Evolutionary conservation across 108 stramenopile species (phyloP).

Genomic region (Stephanodiscus minutulus): DNA sequence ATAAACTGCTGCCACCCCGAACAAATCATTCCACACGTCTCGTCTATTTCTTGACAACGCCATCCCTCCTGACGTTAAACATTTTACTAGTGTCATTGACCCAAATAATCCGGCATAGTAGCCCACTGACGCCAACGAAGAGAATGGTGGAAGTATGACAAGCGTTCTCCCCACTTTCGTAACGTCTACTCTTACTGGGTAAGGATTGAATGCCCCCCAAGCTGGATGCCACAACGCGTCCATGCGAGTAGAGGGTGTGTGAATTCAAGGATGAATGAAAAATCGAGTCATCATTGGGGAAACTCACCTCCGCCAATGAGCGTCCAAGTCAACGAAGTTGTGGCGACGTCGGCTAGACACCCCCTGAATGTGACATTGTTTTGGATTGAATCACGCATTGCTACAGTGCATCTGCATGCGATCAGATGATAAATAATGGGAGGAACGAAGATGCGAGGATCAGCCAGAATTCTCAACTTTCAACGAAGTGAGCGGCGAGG

Average conservation of each 20-base stretch:
- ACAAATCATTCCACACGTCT: conserved; percentile 29
- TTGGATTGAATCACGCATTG: conserved; percentile 4
- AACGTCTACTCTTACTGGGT: conserved; percentile 17
- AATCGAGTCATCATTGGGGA: not conserved
- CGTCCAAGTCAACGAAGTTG: conserved; percentile 9
- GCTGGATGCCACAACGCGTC: not conserved
- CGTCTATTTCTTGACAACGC: conserved; percentile 19
- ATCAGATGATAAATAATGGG: not conserved
- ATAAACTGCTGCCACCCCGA: conserved; percentile 20
- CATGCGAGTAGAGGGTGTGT: not conserved
- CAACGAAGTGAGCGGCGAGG: not conserved
- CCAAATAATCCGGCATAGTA: conserved; percentile 34
- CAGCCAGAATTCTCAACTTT: not conserved
- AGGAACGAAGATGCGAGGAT: not conserved
- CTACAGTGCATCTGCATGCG: not conserved
- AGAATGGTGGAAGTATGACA: conserved; percentile 32
- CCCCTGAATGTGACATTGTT: not conserved
- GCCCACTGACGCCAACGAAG: conserved; percentile 31
- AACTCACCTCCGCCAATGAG: conserved; percentile 6
- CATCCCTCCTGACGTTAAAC: conserved; percentile 29
- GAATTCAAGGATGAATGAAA: not conserved
- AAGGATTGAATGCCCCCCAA: conserved; percentile 43
- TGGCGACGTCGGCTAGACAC: conserved; percentile 2
- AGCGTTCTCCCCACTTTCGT: conserved; percentile 19
- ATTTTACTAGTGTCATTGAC: conserved; percentile 19